Conservation (phyloP, 148 eudicot genomes). For the Suaeda aralocaspica region DNA sequence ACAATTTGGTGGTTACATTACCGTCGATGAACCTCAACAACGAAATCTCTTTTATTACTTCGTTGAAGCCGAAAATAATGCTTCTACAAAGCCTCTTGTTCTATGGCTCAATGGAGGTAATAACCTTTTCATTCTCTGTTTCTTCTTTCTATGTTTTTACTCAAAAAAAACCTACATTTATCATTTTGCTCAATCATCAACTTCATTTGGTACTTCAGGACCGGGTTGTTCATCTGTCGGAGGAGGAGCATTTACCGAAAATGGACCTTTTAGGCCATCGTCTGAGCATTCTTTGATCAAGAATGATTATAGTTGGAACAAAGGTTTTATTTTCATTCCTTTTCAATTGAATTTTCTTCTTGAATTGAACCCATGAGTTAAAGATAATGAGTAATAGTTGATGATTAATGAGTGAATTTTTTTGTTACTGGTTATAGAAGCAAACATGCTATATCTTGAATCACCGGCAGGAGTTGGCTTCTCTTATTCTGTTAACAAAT, state of each 20-base stretch:
- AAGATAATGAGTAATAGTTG: too few relatives aligned
- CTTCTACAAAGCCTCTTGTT: constrained; percentile 61
- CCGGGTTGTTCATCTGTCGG: constrained; percentile 88
- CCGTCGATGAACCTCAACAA: constrained; percentile 37
- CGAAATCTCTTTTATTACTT: constrained; percentile 69
- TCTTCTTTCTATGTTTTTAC: too few relatives aligned
- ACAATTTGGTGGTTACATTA: constrained; percentile 63
- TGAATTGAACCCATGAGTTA: too few relatives aligned
- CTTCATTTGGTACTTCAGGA: constrained; percentile 34
- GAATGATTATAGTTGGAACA: constrained; percentile 75
- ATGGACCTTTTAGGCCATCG: constrained; percentile 76
- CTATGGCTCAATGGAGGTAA: constrained; percentile 91
- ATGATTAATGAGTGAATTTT: background rate
- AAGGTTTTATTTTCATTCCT: constrained; percentile 22
- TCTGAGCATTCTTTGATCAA: constrained; percentile 42
- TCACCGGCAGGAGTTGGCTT: constrained; percentile 86
- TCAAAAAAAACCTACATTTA: too few relatives aligned
- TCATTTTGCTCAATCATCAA: too few relatives aligned
- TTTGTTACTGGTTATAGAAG: constrained; percentile 41
- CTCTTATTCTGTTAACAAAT: constrained; percentile 53
- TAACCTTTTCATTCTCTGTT: background rate
- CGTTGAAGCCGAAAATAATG: constrained; percentile 52
- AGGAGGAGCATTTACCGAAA: constrained; percentile 67
- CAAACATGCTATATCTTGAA: constrained; percentile 77
- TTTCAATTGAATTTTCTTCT: too few relatives aligned